These are phyloP conservation scores for Aureobasidium namibiae DNA, from an alignment of 2,329 filamentous ascomycete genomes.

Conservation along the genomic window DNA sequence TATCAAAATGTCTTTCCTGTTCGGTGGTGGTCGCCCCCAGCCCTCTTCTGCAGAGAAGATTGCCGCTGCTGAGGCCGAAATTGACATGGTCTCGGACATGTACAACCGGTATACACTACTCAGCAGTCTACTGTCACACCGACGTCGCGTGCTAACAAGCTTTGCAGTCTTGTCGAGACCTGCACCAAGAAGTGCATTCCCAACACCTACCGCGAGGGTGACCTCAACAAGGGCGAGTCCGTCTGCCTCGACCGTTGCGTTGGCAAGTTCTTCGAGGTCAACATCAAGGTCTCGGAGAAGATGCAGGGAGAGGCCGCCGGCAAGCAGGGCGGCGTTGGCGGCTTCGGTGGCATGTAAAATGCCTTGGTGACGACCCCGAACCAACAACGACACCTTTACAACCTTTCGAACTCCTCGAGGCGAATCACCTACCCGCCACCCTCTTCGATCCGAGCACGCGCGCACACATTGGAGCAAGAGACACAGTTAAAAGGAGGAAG, in stretches of 20 bases:
- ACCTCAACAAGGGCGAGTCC: slow-evolving; percentile 97
- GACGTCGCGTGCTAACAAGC: slow-evolving; percentile 10
- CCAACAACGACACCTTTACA: background rate
- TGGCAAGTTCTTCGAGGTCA: slow-evolving; percentile 97
- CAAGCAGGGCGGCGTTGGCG: slow-evolving; percentile 48
- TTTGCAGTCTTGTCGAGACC: slow-evolving; percentile 59
- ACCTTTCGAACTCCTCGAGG: background rate
- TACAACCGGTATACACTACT: slow-evolving; percentile 70
- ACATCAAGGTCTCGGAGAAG: slow-evolving; percentile 94
- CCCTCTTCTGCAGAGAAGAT: slow-evolving; percentile 96
- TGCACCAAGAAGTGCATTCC: slow-evolving; percentile 95
- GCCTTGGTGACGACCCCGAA: background rate
- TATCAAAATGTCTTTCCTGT: slow-evolving; percentile 59
- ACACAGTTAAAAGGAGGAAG: background rate
- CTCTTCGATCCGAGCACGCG: background rate
- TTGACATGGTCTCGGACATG: slow-evolving; percentile 96
- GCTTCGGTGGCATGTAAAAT: slow-evolving; percentile 24
- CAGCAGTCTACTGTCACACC: background rate
- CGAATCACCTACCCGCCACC: background rate
- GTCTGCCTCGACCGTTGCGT: slow-evolving; percentile 98
- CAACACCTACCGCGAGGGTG: slow-evolving; percentile 83
- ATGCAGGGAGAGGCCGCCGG: slow-evolving; percentile 80
- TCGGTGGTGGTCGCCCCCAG: slow-evolving; percentile 64
- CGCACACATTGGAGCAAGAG: background rate
- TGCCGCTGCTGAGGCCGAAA: slow-evolving; percentile 88